These are phyloP conservation scores for Pseudocercospora pini-densiflorae DNA, from an alignment of 2,329 filamentous ascomycete genomes.

Conservation along the genomic window DNA sequence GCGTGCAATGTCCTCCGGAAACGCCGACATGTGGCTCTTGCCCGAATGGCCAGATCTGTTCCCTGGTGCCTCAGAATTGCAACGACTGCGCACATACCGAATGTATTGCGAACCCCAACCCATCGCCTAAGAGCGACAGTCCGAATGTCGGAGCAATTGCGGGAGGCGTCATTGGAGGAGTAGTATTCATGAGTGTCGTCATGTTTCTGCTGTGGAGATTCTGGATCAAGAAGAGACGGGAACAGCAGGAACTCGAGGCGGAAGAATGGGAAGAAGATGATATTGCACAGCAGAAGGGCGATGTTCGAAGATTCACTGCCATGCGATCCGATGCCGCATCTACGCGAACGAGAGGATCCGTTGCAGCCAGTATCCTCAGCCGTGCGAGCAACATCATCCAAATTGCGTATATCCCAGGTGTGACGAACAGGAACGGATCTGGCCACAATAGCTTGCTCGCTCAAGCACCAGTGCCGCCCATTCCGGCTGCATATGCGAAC, in stretches of 20 bases:
- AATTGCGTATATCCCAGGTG: constrained; percentile 97
- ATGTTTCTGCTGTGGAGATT: constrained; percentile 87
- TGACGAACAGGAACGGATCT: constrained; percentile 83
- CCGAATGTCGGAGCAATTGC: constrained; percentile 84
- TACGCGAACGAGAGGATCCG: constrained; percentile 78
- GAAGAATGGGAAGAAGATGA: constrained; percentile 62
- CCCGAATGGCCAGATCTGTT: constrained; percentile 59
- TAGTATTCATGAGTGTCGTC: constrained; percentile 73
- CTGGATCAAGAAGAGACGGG: constrained; percentile 79
- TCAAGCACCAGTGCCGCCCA: constrained; percentile 84
- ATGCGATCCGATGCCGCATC: constrained; percentile 71
- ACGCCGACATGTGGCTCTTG: constrained; percentile 67
- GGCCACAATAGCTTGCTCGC: constrained; percentile 36
- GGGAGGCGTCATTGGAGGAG: constrained; percentile 85
- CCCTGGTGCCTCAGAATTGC: constrained; percentile 64
- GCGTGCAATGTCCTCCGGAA: constrained; percentile 59
- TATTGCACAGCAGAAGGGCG: constrained; percentile 61
- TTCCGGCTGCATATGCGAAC: constrained; percentile 64
- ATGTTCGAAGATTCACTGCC: constrained; percentile 56
- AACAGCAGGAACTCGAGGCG: constrained; percentile 59
- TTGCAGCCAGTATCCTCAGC: constrained; percentile 93
- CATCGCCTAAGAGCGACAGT: constrained; percentile 45
- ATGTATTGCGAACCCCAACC: constrained; percentile 56
- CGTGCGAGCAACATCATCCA: constrained; percentile 98
- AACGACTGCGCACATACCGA: constrained; percentile 61